These are phyloP conservation scores for Saccharomyces jurei DNA, from an alignment of 805 yeast species.

Conservation along the genomic window DNA sequence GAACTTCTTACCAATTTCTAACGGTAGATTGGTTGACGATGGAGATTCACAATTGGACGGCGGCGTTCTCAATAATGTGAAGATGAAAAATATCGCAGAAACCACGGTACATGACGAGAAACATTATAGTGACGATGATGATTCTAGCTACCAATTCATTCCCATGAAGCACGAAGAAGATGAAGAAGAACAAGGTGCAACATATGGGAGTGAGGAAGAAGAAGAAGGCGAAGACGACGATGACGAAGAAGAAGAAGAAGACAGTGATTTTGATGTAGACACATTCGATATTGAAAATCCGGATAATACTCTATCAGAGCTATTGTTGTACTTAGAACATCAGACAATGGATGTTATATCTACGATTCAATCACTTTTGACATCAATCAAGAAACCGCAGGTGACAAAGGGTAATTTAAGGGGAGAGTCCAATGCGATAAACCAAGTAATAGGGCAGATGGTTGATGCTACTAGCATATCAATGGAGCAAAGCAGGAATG, in stretches of 20 bases:
- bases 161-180: not conserved
- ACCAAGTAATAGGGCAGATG: constrained; percentile 75
- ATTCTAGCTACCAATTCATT: not conserved
- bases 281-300: constrained; percentile 78
- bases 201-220: constrained; percentile 1
- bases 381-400: constrained; percentile 68
- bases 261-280: constrained; percentile 53
- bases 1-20: not conserved
- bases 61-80: not conserved
- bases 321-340: constrained; percentile 79
- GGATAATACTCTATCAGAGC: constrained; percentile 78
- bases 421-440: constrained; percentile 66
- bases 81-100: not conserved
- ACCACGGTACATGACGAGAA: not conserved
- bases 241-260: constrained; percentile 11
- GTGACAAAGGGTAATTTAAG: constrained; percentile 69
- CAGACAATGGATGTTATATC: constrained; percentile 88
- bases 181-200: not conserved
- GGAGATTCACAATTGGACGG: not conserved
- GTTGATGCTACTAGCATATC: constrained; percentile 79
- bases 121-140: not conserved
- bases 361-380: constrained; percentile 74
- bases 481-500: constrained; percentile 82
- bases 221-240: constrained; percentile 11
- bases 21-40: not conserved